Base-by-base conservation (phyloP, 2,329 filamentous ascomycete genomes). In the Fusarium nelsonii region DNA sequence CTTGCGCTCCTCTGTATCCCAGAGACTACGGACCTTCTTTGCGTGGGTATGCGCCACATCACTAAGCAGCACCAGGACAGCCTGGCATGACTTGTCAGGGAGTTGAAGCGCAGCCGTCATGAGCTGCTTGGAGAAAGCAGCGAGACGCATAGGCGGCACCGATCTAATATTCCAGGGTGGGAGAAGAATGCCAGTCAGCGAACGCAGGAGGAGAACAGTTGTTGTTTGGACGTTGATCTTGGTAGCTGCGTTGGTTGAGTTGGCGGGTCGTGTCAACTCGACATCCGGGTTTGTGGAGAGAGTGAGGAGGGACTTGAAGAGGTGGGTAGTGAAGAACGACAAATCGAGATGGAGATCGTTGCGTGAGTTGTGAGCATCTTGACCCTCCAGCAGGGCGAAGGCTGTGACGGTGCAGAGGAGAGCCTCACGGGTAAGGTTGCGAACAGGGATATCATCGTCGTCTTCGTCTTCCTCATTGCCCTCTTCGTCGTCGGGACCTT, bases 191-290 rank as follows among this genome's bases (percentile, higher is more conserved):
- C 91, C 91, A 8, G 92, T 92, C 8, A 99, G 85, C 52, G 93
- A 96, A 68, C 94, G 92, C 65, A 98, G 87, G 54, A 99, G 88
- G 28, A 99, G 90, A 18, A 97, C 94, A 3, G 94, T 96, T 0
- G 94, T 97, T 1, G 96, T 99, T 76, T 97, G 92, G 57, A 97
- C 90, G 81, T 99, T 98, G 82, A 99, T 89, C 78, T 92, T 96
- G 74, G 83, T 84, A 30, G 82, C 73, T 39, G 83, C 78, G 41
- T 81, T 81, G 49, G 78, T 75, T 55, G 81, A 68, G 70, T 82
- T 75, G 70, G 77, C 74, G n/a, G 78, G 79, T 41, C 77, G 76
- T 49, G 92, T 90, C 63, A 92, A 88, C 78, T 99, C 96, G 70
- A 99, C 89, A 76, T 97, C 93, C 0, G 94, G 86, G 78, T 97